Conservation (phyloP, 2,329 filamentous ascomycete species). For the Arthrobotrys sinensis region DNA sequence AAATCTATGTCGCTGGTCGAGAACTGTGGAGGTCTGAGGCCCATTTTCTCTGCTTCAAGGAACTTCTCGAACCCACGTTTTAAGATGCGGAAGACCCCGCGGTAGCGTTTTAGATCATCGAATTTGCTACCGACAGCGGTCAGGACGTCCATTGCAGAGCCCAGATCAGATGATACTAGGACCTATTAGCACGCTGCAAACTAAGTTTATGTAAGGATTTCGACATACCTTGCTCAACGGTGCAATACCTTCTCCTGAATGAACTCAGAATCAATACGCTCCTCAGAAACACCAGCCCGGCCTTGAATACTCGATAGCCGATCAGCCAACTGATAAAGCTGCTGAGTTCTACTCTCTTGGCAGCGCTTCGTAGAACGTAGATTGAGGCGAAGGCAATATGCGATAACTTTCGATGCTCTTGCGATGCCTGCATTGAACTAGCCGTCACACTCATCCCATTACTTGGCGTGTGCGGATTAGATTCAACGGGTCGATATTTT, state of each 20-base stretch:
- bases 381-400: conserved; percentile 59
- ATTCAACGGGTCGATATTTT: conserved; percentile 43
- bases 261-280: conserved; percentile 52
- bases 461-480: conserved; percentile 1
- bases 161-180: conserved; percentile 53
- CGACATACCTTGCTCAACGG: conserved; percentile 56
- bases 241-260: conserved; percentile 58
- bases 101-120: conserved; percentile 60
- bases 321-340: conserved; percentile 58
- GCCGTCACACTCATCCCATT: conserved; percentile 6
- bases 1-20: conserved; percentile 57
- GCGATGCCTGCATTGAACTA: conserved; percentile 37
- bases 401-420: conserved; percentile 53
- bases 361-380: conserved; percentile 56
- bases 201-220: neutral
- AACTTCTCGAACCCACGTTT: conserved; percentile 60
- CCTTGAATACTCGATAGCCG: conserved; percentile 60
- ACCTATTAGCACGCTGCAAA: conserved; percentile 1
- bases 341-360: conserved; percentile 54
- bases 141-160: conserved; percentile 59
- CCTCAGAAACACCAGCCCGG: conserved; percentile 54
- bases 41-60: conserved; percentile 59
- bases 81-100: conserved; percentile 52
- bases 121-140: conserved; percentile 57
- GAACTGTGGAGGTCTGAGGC: conserved; percentile 46